Evolutionary conservation across 179 eudicot species (phyloP).

Genomic region (Silene noctiflora): DNA sequence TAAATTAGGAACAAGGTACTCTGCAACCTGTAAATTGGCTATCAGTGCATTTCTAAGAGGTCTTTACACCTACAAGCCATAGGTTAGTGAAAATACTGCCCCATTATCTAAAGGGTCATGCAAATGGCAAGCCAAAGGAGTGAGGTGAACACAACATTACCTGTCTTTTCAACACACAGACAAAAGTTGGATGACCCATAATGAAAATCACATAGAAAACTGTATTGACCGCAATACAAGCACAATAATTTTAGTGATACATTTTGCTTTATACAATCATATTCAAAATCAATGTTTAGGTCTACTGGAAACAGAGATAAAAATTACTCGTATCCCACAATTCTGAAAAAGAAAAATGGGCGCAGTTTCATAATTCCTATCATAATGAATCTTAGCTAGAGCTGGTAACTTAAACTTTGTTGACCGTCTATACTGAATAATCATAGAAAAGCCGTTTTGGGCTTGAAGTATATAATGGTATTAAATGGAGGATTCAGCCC

Average conservation of each 20-base stretch:
- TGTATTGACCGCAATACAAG: neutral
- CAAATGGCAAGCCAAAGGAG: neutral
- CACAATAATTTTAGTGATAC: neutral
- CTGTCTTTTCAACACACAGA: neutral
- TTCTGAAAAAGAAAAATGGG: neutral
- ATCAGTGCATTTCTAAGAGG: neutral
- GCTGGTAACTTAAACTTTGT: neutral
- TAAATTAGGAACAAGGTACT: constrained; percentile 79
- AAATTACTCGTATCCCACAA: neutral
- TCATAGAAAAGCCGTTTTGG: neutral
- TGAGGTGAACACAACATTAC: neutral
- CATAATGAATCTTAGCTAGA: neutral
- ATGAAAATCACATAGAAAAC: neutral
- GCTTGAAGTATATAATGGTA: neutral
- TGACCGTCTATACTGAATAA: neutral
- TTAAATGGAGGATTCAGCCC: neutral
- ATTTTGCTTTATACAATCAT: neutral
- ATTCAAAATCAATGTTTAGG: neutral
- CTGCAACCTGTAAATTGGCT: constrained; percentile 61
- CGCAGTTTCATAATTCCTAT: neutral
- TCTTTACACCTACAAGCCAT: neutral
- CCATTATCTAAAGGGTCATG: too few relatives aligned
- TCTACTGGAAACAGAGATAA: neutral
- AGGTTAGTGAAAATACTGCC: neutral
- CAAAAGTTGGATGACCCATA: too few relatives aligned